Conservation (phyloP, 169 alveolate genomes). For the Plasmodium gonderi region DNA sequence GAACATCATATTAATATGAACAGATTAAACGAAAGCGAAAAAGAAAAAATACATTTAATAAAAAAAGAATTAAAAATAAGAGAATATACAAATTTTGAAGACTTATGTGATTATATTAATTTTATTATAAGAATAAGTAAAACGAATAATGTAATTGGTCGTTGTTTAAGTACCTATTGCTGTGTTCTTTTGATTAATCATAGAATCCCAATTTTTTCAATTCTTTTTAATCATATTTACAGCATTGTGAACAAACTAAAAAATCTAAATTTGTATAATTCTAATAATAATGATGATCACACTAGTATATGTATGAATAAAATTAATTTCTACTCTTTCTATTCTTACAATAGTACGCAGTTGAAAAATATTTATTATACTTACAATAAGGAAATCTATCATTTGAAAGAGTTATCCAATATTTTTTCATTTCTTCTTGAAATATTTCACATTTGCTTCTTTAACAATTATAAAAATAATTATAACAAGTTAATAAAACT, state of each 20-base stretch:
- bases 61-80: slow-evolving; percentile 54
- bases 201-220: slow-evolving; percentile 70
- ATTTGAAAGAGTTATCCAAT: slow-evolving; percentile 30
- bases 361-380: slow-evolving; percentile 41
- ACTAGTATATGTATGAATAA: slow-evolving; percentile 64
- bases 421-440: slow-evolving; percentile 39
- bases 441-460: slow-evolving; percentile 41
- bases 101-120: slow-evolving; percentile 69
- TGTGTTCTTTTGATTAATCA: slow-evolving; percentile 68
- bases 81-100: slow-evolving; percentile 68
- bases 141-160: slow-evolving; percentile 59
- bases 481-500: slow-evolving; percentile 57
- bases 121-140: slow-evolving; percentile 60
- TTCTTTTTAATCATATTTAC: slow-evolving; percentile 37
- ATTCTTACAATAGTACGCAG: slow-evolving; percentile 42
- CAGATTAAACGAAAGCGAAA: slow-evolving; percentile 52
- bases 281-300: background rate
- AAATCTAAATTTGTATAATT: background rate
- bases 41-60: slow-evolving; percentile 33
- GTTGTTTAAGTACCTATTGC: slow-evolving; percentile 56
- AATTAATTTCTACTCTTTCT: slow-evolving; percentile 60
- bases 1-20: slow-evolving; percentile 42
- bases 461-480: slow-evolving; percentile 60
- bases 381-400: slow-evolving; percentile 58
- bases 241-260: slow-evolving; percentile 15